Percentiles rank a stretch among this genome's conserved stretches.
phyloP scores from a whole-genome alignment of 1,139 yeast species.

The Blastobotrys apis region DNA sequence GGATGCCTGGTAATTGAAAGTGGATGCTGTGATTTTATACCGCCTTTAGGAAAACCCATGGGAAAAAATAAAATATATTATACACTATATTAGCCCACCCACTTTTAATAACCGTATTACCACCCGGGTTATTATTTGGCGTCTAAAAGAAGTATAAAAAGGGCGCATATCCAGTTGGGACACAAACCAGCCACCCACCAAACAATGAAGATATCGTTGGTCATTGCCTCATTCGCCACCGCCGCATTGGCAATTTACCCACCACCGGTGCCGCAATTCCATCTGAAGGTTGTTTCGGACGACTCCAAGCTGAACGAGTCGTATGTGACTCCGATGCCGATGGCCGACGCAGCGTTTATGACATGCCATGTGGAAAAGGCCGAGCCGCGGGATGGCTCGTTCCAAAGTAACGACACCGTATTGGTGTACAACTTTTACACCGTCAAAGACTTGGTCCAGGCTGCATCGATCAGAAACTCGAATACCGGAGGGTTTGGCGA shows the following conservation, averaged over 20 bases:
- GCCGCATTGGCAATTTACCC: conserved; percentile 6
- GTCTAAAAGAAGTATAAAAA: no score
- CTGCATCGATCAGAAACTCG: background rate
- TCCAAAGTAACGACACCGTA: conserved; percentile 3
- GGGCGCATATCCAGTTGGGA: background rate
- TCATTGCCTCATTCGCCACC: background rate
- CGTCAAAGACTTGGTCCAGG: background rate
- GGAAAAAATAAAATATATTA: no score
- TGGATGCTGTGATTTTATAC: no score
- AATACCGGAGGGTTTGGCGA: background rate
- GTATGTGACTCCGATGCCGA: background rate
- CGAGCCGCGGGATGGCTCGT: conserved; percentile 3
- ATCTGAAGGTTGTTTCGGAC: background rate
- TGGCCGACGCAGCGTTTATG: conserved; percentile 8
- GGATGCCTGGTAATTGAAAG: no score
- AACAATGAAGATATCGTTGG: background rate
- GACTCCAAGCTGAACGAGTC: background rate
- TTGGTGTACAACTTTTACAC: background rate
- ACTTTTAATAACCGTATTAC: no score
- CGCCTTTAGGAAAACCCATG: no score
- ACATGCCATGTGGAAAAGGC: background rate
- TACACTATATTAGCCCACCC: no score
- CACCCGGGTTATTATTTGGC: no score
- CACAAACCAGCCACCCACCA: background rate
- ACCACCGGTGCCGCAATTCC: conserved; percentile 5